phyloP scores from a whole-genome alignment of 176 grass and related monocot species.

The Carex myosuroides region DNA sequence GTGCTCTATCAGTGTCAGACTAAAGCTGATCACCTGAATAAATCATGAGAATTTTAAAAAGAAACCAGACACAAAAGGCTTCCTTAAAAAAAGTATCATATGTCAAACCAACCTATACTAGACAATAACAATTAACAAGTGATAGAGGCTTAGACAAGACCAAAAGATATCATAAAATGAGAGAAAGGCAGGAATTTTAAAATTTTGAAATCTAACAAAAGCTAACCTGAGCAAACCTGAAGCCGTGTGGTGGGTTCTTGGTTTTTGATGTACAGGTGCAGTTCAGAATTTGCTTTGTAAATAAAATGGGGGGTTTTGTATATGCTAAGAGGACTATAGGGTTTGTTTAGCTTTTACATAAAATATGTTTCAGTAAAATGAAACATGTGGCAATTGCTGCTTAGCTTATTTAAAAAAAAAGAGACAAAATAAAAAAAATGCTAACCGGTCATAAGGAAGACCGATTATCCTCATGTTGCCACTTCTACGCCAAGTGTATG shows the following conservation, averaged over 20 bases:
- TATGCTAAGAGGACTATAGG: too few species aligned
- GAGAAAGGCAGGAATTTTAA: background rate
- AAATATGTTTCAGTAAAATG: too few species aligned
- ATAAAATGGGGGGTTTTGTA: too few species aligned
- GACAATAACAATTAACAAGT: too few species aligned
- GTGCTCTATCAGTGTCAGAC: background rate
- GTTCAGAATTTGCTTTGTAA: too few species aligned
- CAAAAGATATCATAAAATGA: background rate
- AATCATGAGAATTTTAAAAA: background rate
- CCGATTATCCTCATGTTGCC: background rate
- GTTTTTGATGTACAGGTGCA: too few species aligned
- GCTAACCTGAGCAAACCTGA: background rate
- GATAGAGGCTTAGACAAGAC: background rate
- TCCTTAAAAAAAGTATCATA: too few species aligned
- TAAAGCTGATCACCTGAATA: background rate
- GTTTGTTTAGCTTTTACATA: too few species aligned
- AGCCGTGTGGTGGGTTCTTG: too few species aligned
- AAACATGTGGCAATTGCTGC: too few species aligned
- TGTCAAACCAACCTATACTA: too few species aligned
- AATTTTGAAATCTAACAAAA: background rate
- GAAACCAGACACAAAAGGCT: background rate
- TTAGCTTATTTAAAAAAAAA: too few species aligned
- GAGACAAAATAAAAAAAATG: background rate
- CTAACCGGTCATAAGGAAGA: background rate
- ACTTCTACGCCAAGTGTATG: background rate